These are phyloP conservation scores for Prunus padus DNA, from an alignment of 306 rosid species.

Conservation along the genomic window DNA sequence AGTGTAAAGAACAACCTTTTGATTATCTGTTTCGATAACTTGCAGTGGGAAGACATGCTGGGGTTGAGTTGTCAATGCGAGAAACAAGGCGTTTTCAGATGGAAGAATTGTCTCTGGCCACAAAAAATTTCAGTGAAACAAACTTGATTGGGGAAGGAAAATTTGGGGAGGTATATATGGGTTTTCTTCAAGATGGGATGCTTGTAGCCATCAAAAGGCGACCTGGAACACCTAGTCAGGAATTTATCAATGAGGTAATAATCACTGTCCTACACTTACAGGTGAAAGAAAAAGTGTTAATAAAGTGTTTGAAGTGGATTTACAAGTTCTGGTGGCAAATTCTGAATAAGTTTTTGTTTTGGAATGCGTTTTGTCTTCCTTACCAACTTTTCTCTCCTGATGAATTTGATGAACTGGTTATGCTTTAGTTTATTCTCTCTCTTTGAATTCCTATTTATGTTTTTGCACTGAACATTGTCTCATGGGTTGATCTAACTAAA, in stretches of 20 bases:
- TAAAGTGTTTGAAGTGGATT: background rate
- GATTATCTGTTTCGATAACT: constrained; percentile 19
- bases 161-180: constrained; percentile 85
- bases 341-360: background rate
- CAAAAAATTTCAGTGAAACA: constrained; percentile 66
- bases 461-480: constrained; percentile 8
- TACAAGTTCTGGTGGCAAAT: background rate
- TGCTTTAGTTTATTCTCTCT: constrained; percentile 1
- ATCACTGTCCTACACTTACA: background rate
- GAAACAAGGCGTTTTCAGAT: constrained; percentile 75
- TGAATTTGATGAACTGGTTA: background rate
- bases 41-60: constrained; percentile 69
- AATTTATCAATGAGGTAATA: constrained; percentile 78
- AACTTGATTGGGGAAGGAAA: constrained; percentile 85
- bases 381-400: background rate
- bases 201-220: constrained; percentile 89
- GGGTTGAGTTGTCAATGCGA: constrained; percentile 54
- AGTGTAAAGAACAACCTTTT: constrained; percentile 12
- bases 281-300: background rate
- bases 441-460: background rate
- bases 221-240: constrained; percentile 57
- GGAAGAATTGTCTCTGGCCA: constrained; percentile 77
- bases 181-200: constrained; percentile 91
- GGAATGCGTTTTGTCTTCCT: constrained; percentile 1
- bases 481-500: constrained; percentile 38